Base-by-base conservation (phyloP, 1,284 basidiomycete species). In the Leccinum griseonigrum region DNA sequence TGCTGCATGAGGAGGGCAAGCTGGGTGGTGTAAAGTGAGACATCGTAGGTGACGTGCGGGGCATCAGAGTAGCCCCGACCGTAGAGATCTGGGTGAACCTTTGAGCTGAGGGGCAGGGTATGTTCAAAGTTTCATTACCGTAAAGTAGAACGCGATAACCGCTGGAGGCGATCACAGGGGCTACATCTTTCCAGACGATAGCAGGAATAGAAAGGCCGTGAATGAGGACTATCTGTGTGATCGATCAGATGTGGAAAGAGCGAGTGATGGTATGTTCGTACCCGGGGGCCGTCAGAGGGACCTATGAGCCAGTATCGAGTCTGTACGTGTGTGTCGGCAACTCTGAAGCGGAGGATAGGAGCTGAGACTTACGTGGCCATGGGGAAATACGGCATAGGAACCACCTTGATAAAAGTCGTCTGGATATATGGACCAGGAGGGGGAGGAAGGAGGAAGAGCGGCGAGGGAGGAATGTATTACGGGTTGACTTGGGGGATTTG, bases 31-130 rank as follows among this genome's bases (percentile, higher is more conserved):
- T 89, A 88, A 5, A 92, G 77, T 3, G 77, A 74, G 2, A 81
- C 76, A 65, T 88, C 81, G 71, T 92, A 91, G 2, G 80, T 82
- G 6, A 81, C 82, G 34, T 84, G 80, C 0, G 88, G 90, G 1
- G 89, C 89, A 64, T 91, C 90, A 1, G 88, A 89, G 72, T 92
- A 92, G 9, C 91, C 91, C 38, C 90, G 82, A 14, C 90, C 91
- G 63, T 91, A 92, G 14, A 92, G 77, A 75, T 92, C 90, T 91
- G 64, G 14, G 46, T n/a, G 31, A 28, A 14, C 2, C 14, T 57
- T 69, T 58, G 62, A 36, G 34, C 60, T 52, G 56, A 28, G 57
- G 28, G 28, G 31, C 28, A 53, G 18, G 1, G 16, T 32, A n/a
- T 34, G 52, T 11, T 51, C 26, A 6, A 54, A n/a, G 54, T 43